Base-by-base conservation (phyloP, 176 grass and related monocot genomes). In the Alopecurus myosuroides region DNA sequence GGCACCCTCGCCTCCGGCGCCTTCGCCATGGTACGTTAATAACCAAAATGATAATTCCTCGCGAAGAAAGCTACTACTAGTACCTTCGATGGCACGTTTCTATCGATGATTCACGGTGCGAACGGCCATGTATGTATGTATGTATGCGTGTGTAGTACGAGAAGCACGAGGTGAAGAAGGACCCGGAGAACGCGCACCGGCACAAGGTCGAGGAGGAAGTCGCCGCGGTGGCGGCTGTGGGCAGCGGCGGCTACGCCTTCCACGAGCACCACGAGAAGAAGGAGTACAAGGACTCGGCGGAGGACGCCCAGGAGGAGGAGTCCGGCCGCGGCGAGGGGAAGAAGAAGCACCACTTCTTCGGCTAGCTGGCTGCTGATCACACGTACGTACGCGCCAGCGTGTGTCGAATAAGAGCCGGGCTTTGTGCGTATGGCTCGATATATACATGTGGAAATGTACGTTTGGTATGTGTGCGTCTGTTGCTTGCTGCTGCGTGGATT, bases 201-300 rank as follows among this genome's bases (percentile, higher is more conserved):
- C 95, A 94, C 84, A 92, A 88, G 90, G 91, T 97, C 64, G 90
- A 91, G 84, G 92, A 92, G 78, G 95, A 86, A 34, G 64, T 94
- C 4, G 94, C 92, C 0, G 90, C 85, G 0, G 88, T 29, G 18
- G 90, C 48, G 6, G 95, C 95, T 0, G 84, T 97, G 4, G 95
- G 90, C 9, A 51, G 92, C 44, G 95, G 88, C 13, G 95, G 95
- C 13, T 97, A 71, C 57, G 84, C 95, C 25, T 89, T 94, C 90
- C 95, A 94, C 35, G 92, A 97, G 86, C 90, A 88, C 85, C 95
- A 98, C 34, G 90, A 80, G 51, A 97, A 86, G 92, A 86, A 94
- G 71, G 88, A 92, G 17, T 78, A 76, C 20, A 89, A 88, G 82
- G 80, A 90, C 29, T 44, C 79, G 25, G 77, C 76, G 3, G 49